phyloP scores from a whole-genome alignment of 2,329 filamentous ascomycete genomes.

The Cordyceps farinosa region DNA sequence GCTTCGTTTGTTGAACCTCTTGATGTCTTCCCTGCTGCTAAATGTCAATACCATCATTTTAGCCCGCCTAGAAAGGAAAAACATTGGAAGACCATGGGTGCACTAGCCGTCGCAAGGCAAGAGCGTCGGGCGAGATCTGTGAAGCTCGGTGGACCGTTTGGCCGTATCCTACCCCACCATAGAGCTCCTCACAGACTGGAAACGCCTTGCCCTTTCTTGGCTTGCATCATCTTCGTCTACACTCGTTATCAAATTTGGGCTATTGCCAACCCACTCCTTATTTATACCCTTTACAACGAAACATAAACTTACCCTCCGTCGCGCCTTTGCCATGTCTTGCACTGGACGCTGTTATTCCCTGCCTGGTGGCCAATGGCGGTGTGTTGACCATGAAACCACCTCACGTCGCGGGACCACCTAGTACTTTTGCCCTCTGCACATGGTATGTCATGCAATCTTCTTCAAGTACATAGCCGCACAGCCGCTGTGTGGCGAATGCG shows the following conservation, averaged over 20 bases:
- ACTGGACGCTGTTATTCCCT: constrained; percentile 25
- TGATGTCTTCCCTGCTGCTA: too few relatives aligned
- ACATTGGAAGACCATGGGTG: too few relatives aligned
- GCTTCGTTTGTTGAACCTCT: too few relatives aligned
- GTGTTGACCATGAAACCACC: constrained; percentile 23
- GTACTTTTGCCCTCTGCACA: constrained; percentile 32
- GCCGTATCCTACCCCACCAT: neutral
- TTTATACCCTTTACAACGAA: neutral
- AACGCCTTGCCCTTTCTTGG: neutral
- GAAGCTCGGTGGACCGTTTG: neutral
- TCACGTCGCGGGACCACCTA: constrained; percentile 24
- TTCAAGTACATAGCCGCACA: constrained; percentile 20
- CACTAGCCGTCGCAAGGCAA: neutral
- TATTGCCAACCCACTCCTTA: neutral
- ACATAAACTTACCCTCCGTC: neutral
- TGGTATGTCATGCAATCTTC: constrained; percentile 27
- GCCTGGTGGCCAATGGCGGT: neutral
- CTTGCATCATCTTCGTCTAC: neutral
- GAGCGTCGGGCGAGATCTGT: neutral
- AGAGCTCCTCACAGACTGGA: neutral
- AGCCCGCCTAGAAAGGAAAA: neutral
- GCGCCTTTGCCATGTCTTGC: constrained; percentile 23
- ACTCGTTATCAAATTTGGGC: neutral
- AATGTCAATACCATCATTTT: too few relatives aligned
- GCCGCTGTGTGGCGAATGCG: constrained; percentile 34